These are phyloP conservation scores for Calycina herbarum DNA, from an alignment of 2,329 filamentous ascomycete genomes.

Conservation along the genomic window DNA sequence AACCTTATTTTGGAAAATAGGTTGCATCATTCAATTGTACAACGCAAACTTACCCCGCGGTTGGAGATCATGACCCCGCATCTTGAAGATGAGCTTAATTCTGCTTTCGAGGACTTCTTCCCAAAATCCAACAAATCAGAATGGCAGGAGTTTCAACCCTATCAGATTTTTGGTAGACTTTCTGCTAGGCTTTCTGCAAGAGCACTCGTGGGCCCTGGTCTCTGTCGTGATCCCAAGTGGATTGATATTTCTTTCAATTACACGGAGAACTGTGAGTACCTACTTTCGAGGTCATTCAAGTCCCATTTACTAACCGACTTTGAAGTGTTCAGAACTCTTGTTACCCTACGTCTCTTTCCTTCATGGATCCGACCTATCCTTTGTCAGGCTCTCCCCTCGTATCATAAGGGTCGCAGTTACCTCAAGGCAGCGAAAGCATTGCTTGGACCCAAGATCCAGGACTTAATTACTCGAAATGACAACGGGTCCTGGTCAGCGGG, in stretches of 20 bases:
- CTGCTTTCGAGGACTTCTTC: neutral
- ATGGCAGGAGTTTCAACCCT: neutral
- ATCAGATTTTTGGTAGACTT: neutral
- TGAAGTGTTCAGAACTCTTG: slow-evolving; percentile 8
- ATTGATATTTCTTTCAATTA: neutral
- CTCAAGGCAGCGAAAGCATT: too few species aligned
- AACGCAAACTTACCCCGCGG: slow-evolving; percentile 6
- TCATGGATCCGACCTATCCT: slow-evolving; percentile 4
- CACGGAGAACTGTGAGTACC: neutral
- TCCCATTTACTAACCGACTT: neutral
- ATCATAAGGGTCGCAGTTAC: too few species aligned
- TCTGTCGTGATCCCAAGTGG: neutral
- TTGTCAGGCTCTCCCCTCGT: too few species aligned
- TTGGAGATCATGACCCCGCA: slow-evolving; percentile 1
- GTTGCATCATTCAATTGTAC: slow-evolving; percentile 7
- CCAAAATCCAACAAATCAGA: neutral
- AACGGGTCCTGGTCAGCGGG: too few species aligned
- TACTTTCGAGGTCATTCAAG: neutral
- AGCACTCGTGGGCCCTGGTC: neutral
- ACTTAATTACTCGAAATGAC: too few species aligned
- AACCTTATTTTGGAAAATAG: slow-evolving; percentile 3
- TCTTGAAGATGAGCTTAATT: neutral
- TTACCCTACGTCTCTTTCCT: slow-evolving; percentile 9
- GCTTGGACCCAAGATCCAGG: too few species aligned
- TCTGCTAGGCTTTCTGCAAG: neutral